These are phyloP conservation scores for Hypericum androsaemum DNA, from an alignment of 345 rosid species.

Conservation along the genomic window DNA sequence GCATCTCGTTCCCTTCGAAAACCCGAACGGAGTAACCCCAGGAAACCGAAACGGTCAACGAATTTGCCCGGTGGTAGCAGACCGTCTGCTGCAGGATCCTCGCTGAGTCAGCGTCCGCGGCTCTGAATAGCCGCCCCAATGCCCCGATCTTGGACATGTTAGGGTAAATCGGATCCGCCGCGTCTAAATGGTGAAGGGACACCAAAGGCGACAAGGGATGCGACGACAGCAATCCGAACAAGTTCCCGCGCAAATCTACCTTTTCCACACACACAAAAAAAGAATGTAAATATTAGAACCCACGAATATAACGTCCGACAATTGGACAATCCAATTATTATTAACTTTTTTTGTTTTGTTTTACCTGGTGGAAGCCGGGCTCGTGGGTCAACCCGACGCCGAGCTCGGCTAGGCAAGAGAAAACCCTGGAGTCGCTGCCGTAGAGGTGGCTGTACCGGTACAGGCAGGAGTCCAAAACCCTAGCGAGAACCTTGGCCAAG, in stretches of 20 bases:
- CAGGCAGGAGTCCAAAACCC: slow-evolving; percentile 66
- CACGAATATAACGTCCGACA: no score
- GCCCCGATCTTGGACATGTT: slow-evolving; percentile 44
- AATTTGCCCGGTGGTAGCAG: slow-evolving; percentile 65
- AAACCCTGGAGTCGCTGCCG: slow-evolving; percentile 67
- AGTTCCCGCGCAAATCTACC: slow-evolving; percentile 66
- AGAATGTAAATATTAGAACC: background rate
- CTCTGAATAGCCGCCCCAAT: slow-evolving; percentile 40
- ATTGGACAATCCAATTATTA: no score
- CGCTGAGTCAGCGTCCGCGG: slow-evolving; percentile 47
- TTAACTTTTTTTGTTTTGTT: no score
- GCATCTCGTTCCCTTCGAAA: slow-evolving; percentile 19
- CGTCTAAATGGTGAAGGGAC: slow-evolving; percentile 64
- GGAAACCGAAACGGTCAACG: slow-evolving; percentile 73
- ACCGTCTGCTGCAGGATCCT: slow-evolving; percentile 66
- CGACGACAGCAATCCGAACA: slow-evolving; percentile 58
- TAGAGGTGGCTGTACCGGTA: slow-evolving; percentile 72
- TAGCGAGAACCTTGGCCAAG: slow-evolving; percentile 58
- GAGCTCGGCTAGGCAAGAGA: slow-evolving; percentile 71
- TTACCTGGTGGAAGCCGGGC: slow-evolving; percentile 97
- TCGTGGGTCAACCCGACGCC: slow-evolving; percentile 62
- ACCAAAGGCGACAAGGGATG: slow-evolving; percentile 70
- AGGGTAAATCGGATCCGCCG: slow-evolving; percentile 62
- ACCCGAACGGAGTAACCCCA: slow-evolving; percentile 89
- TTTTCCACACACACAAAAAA: slow-evolving; percentile 8